Percentiles rank a stretch among this genome's conserved stretches.
These are phyloP conservation scores for Cucurbita maxima DNA, from an alignment of 306 rosid species.

Conservation along the genomic window DNA sequence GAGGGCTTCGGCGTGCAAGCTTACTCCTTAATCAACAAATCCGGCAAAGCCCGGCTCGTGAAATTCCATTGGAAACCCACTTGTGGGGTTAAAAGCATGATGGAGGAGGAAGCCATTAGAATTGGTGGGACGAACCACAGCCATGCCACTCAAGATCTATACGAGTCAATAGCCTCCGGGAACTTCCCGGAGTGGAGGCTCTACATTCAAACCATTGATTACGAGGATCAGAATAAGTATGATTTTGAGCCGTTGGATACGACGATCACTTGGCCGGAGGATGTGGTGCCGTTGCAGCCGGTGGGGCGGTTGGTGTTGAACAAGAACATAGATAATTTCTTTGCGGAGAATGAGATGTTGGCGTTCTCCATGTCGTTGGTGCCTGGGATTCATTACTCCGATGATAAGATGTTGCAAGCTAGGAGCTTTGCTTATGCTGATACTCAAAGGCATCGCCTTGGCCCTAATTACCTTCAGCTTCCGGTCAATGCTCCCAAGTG, in stretches of 20 bases:
- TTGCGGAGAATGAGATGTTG: conserved; percentile 89
- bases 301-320: conserved; percentile 89
- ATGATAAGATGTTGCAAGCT: conserved; percentile 78
- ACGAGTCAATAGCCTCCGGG: conserved; percentile 83
- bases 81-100: conserved; percentile 60
- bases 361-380: conserved; percentile 75
- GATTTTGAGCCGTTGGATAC: conserved; percentile 90
- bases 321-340: conserved; percentile 82
- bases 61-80: conserved; percentile 85
- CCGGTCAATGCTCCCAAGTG: conserved; percentile 84
- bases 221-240: conserved; percentile 60
- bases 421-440: conserved; percentile 77
- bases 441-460: conserved; percentile 88
- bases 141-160: conserved; percentile 85
- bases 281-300: conserved; percentile 77
- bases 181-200: conserved; percentile 95
- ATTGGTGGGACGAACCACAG: conserved; percentile 88
- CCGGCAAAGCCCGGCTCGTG: conserved; percentile 58
- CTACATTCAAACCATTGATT: conserved; percentile 67
- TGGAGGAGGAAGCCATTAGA: conserved; percentile 68
- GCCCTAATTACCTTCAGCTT: conserved; percentile 83
- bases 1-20: conserved; percentile 91
- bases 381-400: conserved; percentile 73
- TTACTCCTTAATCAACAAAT: conserved; percentile 53
- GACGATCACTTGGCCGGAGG: conserved; percentile 89